Percentiles rank a stretch among this genome's conserved stretches.
These are phyloP conservation scores for Leccinum olivaceopallidum DNA, from an alignment of 768 basidiomycete species.

Conservation along the genomic window DNA sequence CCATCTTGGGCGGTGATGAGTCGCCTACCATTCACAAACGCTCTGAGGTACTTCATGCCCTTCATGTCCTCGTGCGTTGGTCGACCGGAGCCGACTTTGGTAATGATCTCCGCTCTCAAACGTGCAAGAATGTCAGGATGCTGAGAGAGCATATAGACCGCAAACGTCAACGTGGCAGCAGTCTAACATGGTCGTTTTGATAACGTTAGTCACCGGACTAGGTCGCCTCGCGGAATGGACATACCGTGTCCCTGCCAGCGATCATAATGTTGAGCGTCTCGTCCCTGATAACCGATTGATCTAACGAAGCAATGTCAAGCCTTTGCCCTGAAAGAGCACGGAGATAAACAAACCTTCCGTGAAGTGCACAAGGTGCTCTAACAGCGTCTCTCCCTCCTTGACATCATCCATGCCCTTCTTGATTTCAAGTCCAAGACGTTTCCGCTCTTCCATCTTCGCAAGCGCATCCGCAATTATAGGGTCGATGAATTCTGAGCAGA, in stretches of 20 bases:
- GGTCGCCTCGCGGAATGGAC: conserved; percentile 5
- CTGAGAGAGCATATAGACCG: conserved; percentile 49
- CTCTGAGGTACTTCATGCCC: conserved; percentile 64
- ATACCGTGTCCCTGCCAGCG: conserved; percentile 45
- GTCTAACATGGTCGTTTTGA: conserved; percentile 18
- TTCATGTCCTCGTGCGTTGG: conserved; percentile 58
- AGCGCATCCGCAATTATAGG: conserved; percentile 48
- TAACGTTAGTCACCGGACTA: neutral
- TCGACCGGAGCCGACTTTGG: conserved; percentile 48
- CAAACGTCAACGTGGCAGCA: conserved; percentile 36
- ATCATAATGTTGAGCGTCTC: conserved; percentile 32
- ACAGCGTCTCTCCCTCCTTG: conserved; percentile 43
- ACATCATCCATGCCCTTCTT: conserved; percentile 26
- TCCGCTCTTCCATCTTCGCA: conserved; percentile 31
- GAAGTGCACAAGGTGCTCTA: conserved; percentile 53
- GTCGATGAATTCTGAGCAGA: conserved; percentile 48
- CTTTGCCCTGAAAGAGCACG: neutral
- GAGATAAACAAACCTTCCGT: conserved; percentile 45
- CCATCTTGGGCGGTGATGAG: neutral
- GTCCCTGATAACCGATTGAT: conserved; percentile 26
- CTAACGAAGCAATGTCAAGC: conserved; percentile 11
- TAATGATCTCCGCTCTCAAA: conserved; percentile 57
- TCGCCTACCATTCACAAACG: conserved; percentile 60
- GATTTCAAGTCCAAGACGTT: conserved; percentile 3
- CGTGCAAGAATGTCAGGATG: conserved; percentile 48